phyloP scores from a whole-genome alignment of 805 yeast species.

The Lipomyces starkeyi region DNA sequence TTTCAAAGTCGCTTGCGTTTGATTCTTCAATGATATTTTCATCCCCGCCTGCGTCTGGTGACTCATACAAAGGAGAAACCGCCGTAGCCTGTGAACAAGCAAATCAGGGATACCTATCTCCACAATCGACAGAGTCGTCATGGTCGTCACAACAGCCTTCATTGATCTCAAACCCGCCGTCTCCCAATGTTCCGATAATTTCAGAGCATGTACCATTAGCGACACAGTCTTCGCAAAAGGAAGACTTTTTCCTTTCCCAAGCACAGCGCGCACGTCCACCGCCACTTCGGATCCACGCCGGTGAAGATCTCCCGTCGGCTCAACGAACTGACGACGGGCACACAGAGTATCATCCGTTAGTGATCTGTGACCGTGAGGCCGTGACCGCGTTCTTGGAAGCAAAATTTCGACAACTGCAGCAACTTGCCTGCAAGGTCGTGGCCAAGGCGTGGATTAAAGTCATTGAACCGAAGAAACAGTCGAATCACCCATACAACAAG shows the following conservation, averaged over 20 bases:
- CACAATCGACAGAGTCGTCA: not conserved
- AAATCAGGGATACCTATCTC: not conserved
- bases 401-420: slow-evolving; percentile 49
- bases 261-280: slow-evolving; percentile 28
- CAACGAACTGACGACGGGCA: not conserved
- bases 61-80: not conserved
- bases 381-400: slow-evolving; percentile 28
- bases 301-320: slow-evolving; percentile 12
- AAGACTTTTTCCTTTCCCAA: slow-evolving; percentile 14
- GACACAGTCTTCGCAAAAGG: not conserved
- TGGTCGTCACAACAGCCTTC: not conserved
- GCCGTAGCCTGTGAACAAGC: not conserved
- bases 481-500: slow-evolving; percentile 63
- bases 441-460: slow-evolving; percentile 72
- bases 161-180: not conserved
- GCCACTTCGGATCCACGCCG: slow-evolving; percentile 11
- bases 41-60: not conserved
- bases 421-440: slow-evolving; percentile 62
- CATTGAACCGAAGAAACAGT: slow-evolving; percentile 71
- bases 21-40: not conserved
- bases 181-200: not conserved
- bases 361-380: slow-evolving; percentile 15
- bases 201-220: not conserved
- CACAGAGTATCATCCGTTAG: slow-evolving; percentile 23
- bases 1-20: not conserved